Base-by-base conservation (phyloP, 1,284 basidiomycete species). In the Rhodotorula sp. region DNA sequence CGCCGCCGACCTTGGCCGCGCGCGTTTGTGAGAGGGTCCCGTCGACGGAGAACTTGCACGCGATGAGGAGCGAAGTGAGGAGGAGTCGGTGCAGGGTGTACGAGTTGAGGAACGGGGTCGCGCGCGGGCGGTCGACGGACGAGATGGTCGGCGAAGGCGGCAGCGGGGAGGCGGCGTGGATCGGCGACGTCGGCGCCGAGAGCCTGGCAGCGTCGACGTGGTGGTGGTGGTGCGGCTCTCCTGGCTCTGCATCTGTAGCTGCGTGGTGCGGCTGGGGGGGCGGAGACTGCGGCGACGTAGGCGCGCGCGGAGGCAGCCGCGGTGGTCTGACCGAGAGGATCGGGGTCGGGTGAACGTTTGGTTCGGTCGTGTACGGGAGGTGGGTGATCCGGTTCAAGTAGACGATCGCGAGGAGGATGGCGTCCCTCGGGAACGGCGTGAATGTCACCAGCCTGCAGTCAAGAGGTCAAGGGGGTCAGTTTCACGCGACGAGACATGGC, bases 21-120 rank as follows among this genome's bases (percentile, higher is more conserved):
- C 77, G 49, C 20, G 58, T 16, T 43, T 74, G 70, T 20, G 71
- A 62, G 1, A 78, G 43, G 26, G 58, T 61, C 2, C 68, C 66
- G 56, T 78, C 77, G 51, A 58, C 68, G 23, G 62, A 63, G 68
- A 71, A 78, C 58, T 77, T 77, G 15, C 59, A 69, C 10, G 72
- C 72, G 49, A 76, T 67, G 62, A 78, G 69, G 21, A 78, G 65
- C 23, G 63, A 60, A 12, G 76, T 63, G 46, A 76, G 66, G 51
- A 77, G 48, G 29, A 78, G 65, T 18, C 77, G 73, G 29, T 78
- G 77, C 31, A 78, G 69, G 23, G 77, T 78, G 68, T 71, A 77
- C 26, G 67, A 62, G 67, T 76, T 76, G 57, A 74, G 52, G 43
- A 76, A 57, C 3, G 74, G 72, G 0, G 67, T 34, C 1, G 65